Percentiles rank a stretch among this genome's conserved stretches.
Evolutionary conservation across 2,329 filamentous ascomycete genomes (phyloP).

Genomic region (Akanthomyces dipterigenus): DNA sequence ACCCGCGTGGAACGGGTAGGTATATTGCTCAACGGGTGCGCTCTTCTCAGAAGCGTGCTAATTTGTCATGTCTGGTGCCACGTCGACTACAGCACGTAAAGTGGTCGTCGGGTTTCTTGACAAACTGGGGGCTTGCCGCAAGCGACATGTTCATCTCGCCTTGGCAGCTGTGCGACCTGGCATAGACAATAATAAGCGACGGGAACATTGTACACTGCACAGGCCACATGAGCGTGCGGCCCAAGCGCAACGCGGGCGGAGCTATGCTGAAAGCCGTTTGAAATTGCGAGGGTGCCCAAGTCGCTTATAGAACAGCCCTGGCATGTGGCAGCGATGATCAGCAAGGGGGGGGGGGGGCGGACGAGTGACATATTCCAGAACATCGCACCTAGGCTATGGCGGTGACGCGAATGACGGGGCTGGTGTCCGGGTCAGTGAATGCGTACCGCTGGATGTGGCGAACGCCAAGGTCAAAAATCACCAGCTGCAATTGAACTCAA

Average conservation of each 20-base stretch:
- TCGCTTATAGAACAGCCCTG: too few species aligned
- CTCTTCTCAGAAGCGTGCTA: background rate
- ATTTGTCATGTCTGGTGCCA: background rate
- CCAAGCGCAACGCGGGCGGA: too few species aligned
- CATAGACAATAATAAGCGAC: constrained; percentile 6
- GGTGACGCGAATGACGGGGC: too few species aligned
- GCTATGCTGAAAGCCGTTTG: background rate
- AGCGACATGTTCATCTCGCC: background rate
- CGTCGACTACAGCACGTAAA: background rate
- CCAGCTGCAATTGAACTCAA: too few species aligned
- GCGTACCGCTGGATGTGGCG: too few species aligned
- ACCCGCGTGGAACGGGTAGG: too few species aligned
- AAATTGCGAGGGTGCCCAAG: background rate
- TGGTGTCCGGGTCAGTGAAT: too few species aligned
- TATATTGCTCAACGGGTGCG: background rate
- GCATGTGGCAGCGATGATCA: too few species aligned
- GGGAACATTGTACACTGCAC: background rate
- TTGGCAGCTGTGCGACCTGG: background rate
- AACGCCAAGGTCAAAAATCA: too few species aligned
- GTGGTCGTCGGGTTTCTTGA: background rate
- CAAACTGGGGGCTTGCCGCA: background rate
- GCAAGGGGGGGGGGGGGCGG: too few species aligned
- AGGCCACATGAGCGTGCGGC: background rate
- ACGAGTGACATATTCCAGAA: too few species aligned
- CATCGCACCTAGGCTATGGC: too few species aligned